Base-by-base conservation (phyloP, 768 basidiomycete species). In the Pholiota molesta region DNA sequence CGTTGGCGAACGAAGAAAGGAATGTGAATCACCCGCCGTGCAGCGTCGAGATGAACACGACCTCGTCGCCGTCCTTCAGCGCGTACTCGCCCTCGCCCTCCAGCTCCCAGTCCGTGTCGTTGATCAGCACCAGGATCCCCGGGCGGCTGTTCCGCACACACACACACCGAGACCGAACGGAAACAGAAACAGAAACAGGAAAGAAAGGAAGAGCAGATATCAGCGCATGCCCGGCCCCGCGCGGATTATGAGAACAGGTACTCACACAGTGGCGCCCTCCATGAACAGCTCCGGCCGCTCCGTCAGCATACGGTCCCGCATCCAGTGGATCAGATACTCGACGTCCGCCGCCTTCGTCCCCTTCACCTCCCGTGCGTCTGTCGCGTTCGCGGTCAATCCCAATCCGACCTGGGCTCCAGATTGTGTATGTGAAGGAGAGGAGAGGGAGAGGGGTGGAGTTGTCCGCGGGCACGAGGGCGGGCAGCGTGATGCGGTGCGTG, bases 101-200 rank as follows among this genome's bases (percentile, higher is more conserved):
- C 6, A 99, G 80, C 74, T 99, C 96, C 97, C 97, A 98, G 69
- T 99, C 97, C 1, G 93, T 93, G 68, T 97, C 93, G 70, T 99
- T 99, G 57, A 99, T 86, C n/a, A 99, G 81, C 3, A 99, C 97
- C 3, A 99, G 80, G 39, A 99, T 97, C 0, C 97, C 97, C 0
- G 97, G 97, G 9, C 97, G 95, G 40, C 97, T 97, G 45, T 19
- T 23, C 5, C 23, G 23, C 14, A 26, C 26, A 26, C 2, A 26
- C 26, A 26, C 4, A 26, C 26, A 26, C 8, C 42, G 19, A 44
- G n/a, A 44, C 35, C 35, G 11, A 37, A 31, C 6, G 31, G 6
- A 37, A 37, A 2, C 33, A 6, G 7, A 35, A 35, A 2, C 33
- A 37, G 31, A 31, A 31, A 6, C 6, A 29, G 3, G 29, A 29